These are phyloP conservation scores for Pichia cabralensis DNA, from an alignment of 805 yeast genomes.

Conservation along the genomic window DNA sequence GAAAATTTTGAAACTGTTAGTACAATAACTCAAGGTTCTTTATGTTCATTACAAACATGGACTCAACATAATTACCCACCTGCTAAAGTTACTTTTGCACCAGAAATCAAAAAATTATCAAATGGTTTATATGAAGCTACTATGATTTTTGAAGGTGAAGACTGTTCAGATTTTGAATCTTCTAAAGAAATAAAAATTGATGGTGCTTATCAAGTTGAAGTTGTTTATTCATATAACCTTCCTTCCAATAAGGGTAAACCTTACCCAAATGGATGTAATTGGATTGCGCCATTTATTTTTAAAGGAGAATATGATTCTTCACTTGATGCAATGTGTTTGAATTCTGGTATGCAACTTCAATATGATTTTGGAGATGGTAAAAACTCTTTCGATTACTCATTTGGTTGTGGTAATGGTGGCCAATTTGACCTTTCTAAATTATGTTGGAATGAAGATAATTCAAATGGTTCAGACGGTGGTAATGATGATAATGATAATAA, in stretches of 20 bases:
- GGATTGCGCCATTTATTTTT: slow-evolving; percentile 18
- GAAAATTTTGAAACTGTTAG: not conserved
- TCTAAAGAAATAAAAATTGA: slow-evolving; percentile 18
- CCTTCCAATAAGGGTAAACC: slow-evolving; percentile 4
- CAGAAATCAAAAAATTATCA: slow-evolving; percentile 3
- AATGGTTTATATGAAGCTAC: slow-evolving; percentile 9
- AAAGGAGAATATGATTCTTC: not conserved
- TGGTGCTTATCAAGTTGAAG: slow-evolving; percentile 16
- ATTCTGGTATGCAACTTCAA: slow-evolving; percentile 18
- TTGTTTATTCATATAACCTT: slow-evolving; percentile 18
- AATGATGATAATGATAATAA: not conserved
- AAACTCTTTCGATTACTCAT: slow-evolving; percentile 15
- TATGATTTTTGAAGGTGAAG: slow-evolving; percentile 8
- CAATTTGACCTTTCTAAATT: slow-evolving; percentile 4
- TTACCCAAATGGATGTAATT: slow-evolving; percentile 18
- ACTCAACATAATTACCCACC: slow-evolving; percentile 10
- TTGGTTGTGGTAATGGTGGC: slow-evolving; percentile 15
- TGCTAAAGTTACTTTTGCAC: slow-evolving; percentile 8
- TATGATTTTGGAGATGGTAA: slow-evolving; percentile 15
- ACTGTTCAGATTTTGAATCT: slow-evolving; percentile 6
- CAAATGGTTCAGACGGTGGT: not conserved
- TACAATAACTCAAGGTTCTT: slow-evolving; percentile 1
- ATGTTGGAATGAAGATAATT: slow-evolving; percentile 3
- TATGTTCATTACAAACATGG: not conserved
- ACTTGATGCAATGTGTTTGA: slow-evolving; percentile 10